Conservation (phyloP, 108 stramenopile genomes). For the Nitzschia palea region DNA sequence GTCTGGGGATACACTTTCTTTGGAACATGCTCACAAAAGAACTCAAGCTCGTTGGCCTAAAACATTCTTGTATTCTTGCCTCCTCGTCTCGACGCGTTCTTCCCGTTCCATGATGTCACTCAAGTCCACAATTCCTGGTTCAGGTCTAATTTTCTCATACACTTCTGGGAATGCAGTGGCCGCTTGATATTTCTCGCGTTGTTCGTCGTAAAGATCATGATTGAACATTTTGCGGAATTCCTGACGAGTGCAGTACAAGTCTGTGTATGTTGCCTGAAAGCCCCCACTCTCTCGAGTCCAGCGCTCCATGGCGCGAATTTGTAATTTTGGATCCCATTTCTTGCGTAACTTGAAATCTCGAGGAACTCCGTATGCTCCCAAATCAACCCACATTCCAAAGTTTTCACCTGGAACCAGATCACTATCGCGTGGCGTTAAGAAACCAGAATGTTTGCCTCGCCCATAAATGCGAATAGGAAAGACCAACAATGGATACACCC, state of each 20-base stretch:
- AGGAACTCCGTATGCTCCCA: slow-evolving; percentile 60
- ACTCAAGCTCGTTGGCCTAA: neutral
- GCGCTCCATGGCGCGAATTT: slow-evolving; percentile 21
- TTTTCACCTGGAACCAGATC: slow-evolving; percentile 6
- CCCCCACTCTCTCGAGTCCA: slow-evolving; percentile 28
- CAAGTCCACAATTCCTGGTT: neutral
- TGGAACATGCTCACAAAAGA: neutral
- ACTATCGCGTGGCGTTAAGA: slow-evolving; percentile 15
- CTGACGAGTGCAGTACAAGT: slow-evolving; percentile 40
- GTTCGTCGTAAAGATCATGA: slow-evolving; percentile 36
- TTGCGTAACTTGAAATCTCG: slow-evolving; percentile 21
- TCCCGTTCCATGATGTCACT: neutral
- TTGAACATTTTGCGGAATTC: slow-evolving; percentile 69
- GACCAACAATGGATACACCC: neutral
- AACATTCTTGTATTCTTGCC: neutral
- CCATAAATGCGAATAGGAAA: slow-evolving; percentile 29
- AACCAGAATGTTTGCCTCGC: slow-evolving; percentile 24
- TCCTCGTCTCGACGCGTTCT: neutral
- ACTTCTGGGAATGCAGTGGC: slow-evolving; percentile 52
- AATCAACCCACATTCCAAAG: slow-evolving; percentile 51
- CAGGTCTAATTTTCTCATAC: slow-evolving; percentile 52
- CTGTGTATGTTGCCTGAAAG: slow-evolving; percentile 54
- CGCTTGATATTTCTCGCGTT: slow-evolving; percentile 47
- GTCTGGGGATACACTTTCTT: too few species aligned
- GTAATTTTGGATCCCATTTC: slow-evolving; percentile 5